Evolutionary conservation across 768 basidiomycete species (phyloP).

Genomic region (Rossbeevera mucosa): DNA sequence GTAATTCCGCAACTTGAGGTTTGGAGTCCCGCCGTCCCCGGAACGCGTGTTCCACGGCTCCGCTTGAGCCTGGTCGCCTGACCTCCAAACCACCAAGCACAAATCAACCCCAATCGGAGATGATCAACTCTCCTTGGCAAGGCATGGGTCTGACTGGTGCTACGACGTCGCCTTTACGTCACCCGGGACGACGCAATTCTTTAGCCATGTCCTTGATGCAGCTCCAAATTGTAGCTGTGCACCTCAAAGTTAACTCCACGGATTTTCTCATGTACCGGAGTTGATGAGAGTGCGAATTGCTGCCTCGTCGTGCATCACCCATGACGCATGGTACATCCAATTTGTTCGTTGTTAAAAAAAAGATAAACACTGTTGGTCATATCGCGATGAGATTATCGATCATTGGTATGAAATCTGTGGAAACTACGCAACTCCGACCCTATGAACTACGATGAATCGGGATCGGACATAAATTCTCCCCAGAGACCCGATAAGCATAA

Average conservation of each 20-base stretch:
- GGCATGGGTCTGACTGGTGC: too few species aligned
- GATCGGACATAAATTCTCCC: not conserved
- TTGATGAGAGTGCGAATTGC: not conserved
- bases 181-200: not conserved
- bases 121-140: not conserved
- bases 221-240: not conserved
- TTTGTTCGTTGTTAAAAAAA: not conserved
- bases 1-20: too few species aligned
- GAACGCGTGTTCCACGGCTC: not conserved
- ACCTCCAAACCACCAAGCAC: not conserved
- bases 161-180: too few species aligned
- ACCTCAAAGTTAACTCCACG: not conserved
- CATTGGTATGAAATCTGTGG: not conserved
- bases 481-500: too few species aligned
- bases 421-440: not conserved
- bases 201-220: not conserved
- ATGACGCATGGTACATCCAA: not conserved
- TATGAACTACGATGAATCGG: not conserved
- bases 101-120: not conserved
- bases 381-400: not conserved
- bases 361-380: not conserved
- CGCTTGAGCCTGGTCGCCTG: too few species aligned
- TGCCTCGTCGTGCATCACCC: not conserved
- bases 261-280: conserved; percentile 4
- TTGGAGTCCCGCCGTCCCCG: not conserved